A percentile compares a stretch with the other conserved stretches of the same genome.
These are phyloP conservation scores for Curvularia sp. DNA, from an alignment of 2,329 filamentous ascomycete species.

Conservation along the genomic window DNA sequence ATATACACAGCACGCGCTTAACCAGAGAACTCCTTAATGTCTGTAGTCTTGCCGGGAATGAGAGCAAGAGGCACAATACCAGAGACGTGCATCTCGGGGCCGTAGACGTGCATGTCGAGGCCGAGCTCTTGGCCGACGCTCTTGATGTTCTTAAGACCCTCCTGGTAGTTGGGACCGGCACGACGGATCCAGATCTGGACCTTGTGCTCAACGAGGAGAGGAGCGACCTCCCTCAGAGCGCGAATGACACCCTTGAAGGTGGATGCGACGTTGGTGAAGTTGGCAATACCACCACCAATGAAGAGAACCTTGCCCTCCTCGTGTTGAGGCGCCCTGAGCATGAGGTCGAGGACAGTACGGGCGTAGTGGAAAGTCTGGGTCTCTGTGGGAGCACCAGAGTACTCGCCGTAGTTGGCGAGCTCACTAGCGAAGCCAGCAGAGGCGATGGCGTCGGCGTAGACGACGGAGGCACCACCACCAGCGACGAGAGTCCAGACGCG, in stretches of 20 bases:
- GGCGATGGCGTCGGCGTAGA: constrained; percentile 98
- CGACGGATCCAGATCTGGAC: constrained; percentile 95
- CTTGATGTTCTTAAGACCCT: constrained; percentile 99
- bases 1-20: constrained; percentile 49
- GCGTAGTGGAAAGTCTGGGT: constrained; percentile 99
- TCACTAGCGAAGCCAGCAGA: constrained; percentile 94
- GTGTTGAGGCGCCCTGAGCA: constrained; percentile 86
- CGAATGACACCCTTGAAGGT: constrained; percentile 99
- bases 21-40: constrained; percentile 67
- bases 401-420: constrained; percentile 99
- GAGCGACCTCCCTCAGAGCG: constrained; percentile 87
- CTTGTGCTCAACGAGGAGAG: constrained; percentile 90
- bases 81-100: constrained; percentile 84
- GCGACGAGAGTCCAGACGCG: constrained; percentile 98
- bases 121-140: constrained; percentile 90
- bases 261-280: constrained; percentile 99
- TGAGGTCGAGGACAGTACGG: constrained; percentile 93
- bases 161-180: constrained; percentile 98
- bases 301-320: constrained; percentile 97
- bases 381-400: constrained; percentile 98
- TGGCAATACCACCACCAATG: constrained; percentile 99
- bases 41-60: constrained; percentile 63
- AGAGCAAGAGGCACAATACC: constrained; percentile 96
- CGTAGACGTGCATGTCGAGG: constrained; percentile 91
- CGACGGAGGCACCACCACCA: constrained; percentile 98